Evolutionary conservation across 1,139 yeast species (phyloP), one percentile per base, ranked within the genome.

Genomic region (Hemisphaericaspora lyxosophila): DNA sequence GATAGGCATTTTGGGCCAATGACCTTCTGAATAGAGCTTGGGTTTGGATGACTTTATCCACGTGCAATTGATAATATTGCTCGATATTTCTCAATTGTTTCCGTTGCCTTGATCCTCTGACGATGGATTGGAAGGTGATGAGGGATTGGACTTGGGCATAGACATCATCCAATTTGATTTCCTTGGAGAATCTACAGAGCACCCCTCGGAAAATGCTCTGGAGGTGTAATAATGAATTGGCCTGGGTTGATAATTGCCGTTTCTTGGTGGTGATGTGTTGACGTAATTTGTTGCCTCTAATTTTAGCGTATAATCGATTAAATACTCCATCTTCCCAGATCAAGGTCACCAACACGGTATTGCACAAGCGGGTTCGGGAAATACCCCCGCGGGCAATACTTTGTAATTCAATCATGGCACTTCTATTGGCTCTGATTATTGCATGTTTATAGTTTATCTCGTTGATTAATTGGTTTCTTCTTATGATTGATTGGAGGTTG

Each of bases 11-110:
- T 20, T 84, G 84, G 38, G 85, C 83, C 43, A 79, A 76, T 45
- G 74, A 70, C 26, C 89, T 82, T 41, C 89, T 75, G 34, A 90
- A 75, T 33, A 71, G 70, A 34, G 90, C 82, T 61, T 92, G 98
- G 12, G 89, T 78, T 51, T 70, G 76, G 43, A 88, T 70, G 11
- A 92, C 78, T 32, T 75, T 70, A 12, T 70, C 73, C 36, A 77
- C 56, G 49, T 87, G 81, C 4, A 60, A 55, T 16, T 55, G 57
- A 60, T 87, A 92, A 59, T 82, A 73, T 2, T 59, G 59, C 47
- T 70, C 64, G 48, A 80, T 69, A 2, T 67, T 66, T 3, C 50
- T 48, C 33, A 70, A 52, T 11, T 54, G 51, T 4, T 53, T 53
- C 35, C 86, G 66, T 0, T 66, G 51, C 2, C 58, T 44, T 8